phyloP scores from a whole-genome alignment of 768 basidiomycete species.

The Phylloporus arenicola region DNA sequence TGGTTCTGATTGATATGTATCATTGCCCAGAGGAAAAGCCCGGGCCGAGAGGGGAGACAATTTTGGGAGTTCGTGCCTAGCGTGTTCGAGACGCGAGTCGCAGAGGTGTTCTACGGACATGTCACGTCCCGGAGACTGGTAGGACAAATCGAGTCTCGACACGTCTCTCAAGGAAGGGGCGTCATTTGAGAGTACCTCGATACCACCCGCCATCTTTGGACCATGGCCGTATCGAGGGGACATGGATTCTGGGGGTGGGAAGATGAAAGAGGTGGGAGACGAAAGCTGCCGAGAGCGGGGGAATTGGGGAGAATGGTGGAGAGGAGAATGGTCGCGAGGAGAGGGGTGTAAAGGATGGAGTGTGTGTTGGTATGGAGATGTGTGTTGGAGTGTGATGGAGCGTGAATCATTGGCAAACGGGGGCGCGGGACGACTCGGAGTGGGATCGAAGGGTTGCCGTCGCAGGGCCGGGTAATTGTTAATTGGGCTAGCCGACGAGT shows the following conservation, averaged over 20 bases:
- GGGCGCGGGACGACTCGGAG: constrained; percentile 4
- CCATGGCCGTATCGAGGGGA: constrained; percentile 18
- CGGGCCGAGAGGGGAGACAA: constrained; percentile 8
- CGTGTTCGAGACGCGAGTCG: constrained; percentile 8
- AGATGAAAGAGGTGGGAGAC: constrained; percentile 3
- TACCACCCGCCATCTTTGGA: constrained; percentile 27
- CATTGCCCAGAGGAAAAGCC: constrained; percentile 5
- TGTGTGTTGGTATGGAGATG: constrained; percentile 12
- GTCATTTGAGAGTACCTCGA: constrained; percentile 19
- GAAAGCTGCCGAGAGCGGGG: constrained; percentile 10
- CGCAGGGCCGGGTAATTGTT: constrained; percentile 21
- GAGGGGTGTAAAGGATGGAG: constrained; percentile 2
- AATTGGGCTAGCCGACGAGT: constrained; percentile 19
- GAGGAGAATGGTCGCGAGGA: constrained; percentile 17
- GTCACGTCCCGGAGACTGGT: constrained; percentile 12
- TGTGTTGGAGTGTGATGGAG: constrained; percentile 10
- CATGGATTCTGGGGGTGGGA: constrained; percentile 4
- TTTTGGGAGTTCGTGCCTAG: constrained; percentile 7
- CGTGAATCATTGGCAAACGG: constrained; percentile 7
- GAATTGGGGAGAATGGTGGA: constrained; percentile 16
- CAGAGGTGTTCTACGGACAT: constrained; percentile 12
- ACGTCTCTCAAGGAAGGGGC: background rate
- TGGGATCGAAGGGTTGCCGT: constrained; percentile 13
- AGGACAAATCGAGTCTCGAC: constrained; percentile 11
- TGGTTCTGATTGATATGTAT: background rate